Base-by-base conservation (phyloP, 2,329 filamentous ascomycete genomes). In the Botrytis elliptica region DNA sequence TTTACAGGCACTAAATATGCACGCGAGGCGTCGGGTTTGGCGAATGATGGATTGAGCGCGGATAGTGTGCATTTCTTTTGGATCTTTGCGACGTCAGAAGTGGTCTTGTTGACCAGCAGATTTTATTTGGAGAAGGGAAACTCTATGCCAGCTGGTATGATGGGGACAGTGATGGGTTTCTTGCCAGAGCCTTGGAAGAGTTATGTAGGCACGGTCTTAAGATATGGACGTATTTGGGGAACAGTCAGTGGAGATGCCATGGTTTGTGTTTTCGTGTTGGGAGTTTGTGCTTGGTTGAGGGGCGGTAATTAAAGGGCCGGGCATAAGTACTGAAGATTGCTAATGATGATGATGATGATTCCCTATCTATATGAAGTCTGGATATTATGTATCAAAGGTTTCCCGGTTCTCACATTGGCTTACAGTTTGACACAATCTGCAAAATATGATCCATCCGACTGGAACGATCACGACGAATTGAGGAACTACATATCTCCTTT, bases 11-110 rank as follows among this genome's bases (percentile, higher is more conserved):
- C 88, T 46, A 88, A 88, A 80, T 77, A 86, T 10, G 86, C 89
- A 80, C 57, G 71, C n/a, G 64, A 69, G 20, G 49, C 64, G 10
- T 62, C 57, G 4, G 38, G 14, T 12, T 29, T 74, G 40, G 29
- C 33, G n/a, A 38, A 52, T 59, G 42, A 65, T 36, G 75, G 80
- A 72, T 77, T 84, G 71, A 81, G 82, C 70, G 80, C 81, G 73
- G 80, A 82, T 49, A 80, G 85, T 59, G 84, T 84, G 64, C 85
- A 86, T 75, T 91, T 94, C 82, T 94, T 95, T 82, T 93, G 90
- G 85, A 87, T 92, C n/a, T 96, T 95, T 80, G 91, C 92, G 9
- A 93, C 92, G 0, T 90, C 89, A 46, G 92, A 96, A 83, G 86
- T 93, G 18, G 81, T 93, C 71, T 84, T 95, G 76, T 88, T 95